A percentile compares a stretch with the other conserved stretches of the same genome.
These are phyloP conservation scores for Scheffersomyces insectosa DNA, from an alignment of 1,139 yeast genomes.

Conservation along the genomic window DNA sequence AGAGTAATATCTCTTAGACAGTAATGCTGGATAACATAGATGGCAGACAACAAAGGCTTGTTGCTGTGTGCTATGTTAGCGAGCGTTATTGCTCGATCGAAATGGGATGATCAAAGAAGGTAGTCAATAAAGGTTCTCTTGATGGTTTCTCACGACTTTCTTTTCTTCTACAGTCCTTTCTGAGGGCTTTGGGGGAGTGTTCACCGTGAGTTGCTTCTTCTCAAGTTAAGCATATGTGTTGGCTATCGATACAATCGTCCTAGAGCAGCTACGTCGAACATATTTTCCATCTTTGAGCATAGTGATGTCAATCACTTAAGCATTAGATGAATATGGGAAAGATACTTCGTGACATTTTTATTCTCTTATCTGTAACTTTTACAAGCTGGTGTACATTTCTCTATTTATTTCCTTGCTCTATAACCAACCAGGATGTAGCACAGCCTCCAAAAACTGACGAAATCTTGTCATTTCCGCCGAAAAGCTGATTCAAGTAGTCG, in stretches of 20 bases:
- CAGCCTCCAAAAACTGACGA: slow-evolving; percentile 41
- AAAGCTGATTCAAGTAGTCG: slow-evolving; percentile 38
- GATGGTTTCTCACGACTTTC: neutral
- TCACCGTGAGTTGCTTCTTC: too few species aligned
- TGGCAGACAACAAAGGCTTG: too few species aligned
- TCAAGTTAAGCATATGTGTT: slow-evolving; percentile 8
- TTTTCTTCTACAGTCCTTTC: neutral
- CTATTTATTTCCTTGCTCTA: slow-evolving; percentile 5
- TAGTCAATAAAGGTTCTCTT: slow-evolving; percentile 6
- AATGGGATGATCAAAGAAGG: slow-evolving; percentile 16
- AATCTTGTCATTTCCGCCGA: slow-evolving; percentile 23
- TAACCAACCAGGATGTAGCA: slow-evolving; percentile 46
- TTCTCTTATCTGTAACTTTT: slow-evolving; percentile 1
- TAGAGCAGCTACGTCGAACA: slow-evolving; percentile 68
- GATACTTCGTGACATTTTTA: slow-evolving; percentile 69
- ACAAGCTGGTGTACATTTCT: neutral
- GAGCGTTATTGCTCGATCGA: too few species aligned
- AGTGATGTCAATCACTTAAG: slow-evolving; percentile 22
- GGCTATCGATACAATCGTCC: slow-evolving; percentile 63
- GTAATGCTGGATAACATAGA: too few species aligned
- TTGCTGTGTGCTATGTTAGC: too few species aligned
- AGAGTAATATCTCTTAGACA: too few species aligned
- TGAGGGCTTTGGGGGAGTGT: too few species aligned
- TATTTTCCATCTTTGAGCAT: slow-evolving; percentile 75
- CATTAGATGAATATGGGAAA: slow-evolving; percentile 75